phyloP scores from a whole-genome alignment of 2,329 filamentous ascomycete genomes.

The Ophiostoma piceae region DNA sequence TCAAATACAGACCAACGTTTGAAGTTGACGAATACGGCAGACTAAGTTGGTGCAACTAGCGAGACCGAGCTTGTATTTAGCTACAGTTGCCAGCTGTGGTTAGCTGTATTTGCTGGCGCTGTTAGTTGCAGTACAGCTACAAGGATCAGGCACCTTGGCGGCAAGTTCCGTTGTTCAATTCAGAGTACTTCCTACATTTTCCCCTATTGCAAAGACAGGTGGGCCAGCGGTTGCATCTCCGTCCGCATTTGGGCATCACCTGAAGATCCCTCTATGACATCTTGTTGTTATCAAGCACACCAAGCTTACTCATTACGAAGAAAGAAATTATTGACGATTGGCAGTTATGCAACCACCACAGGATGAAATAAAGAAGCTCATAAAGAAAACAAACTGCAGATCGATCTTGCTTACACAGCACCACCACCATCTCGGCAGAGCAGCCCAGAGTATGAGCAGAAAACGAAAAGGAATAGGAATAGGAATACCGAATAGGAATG shows the following conservation, averaged over 20 bases:
- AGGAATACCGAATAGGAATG: background rate
- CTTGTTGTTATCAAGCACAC: background rate
- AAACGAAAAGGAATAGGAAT: background rate
- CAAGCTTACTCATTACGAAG: background rate
- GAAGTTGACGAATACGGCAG: background rate
- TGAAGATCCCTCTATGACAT: background rate
- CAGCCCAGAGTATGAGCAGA: background rate
- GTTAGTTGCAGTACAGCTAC: background rate
- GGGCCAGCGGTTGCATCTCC: background rate
- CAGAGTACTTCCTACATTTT: too few relatives aligned
- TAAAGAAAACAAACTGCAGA: background rate
- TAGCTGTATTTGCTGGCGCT: background rate
- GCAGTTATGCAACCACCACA: background rate
- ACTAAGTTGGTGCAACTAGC: conserved; percentile 3
- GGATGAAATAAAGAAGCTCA: background rate
- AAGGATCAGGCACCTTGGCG: background rate
- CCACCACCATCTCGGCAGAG: background rate
- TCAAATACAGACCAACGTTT: background rate
- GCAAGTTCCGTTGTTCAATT: background rate
- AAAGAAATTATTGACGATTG: background rate
- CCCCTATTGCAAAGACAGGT: too few relatives aligned
- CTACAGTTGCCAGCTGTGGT: background rate
- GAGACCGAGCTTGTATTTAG: background rate
- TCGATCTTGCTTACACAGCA: background rate
- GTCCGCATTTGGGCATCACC: background rate